A percentile compares a stretch with the other conserved stretches of the same genome.
Evolutionary conservation across 306 rosid species (phyloP).

Genomic region (Nissolia schottii): DNA sequence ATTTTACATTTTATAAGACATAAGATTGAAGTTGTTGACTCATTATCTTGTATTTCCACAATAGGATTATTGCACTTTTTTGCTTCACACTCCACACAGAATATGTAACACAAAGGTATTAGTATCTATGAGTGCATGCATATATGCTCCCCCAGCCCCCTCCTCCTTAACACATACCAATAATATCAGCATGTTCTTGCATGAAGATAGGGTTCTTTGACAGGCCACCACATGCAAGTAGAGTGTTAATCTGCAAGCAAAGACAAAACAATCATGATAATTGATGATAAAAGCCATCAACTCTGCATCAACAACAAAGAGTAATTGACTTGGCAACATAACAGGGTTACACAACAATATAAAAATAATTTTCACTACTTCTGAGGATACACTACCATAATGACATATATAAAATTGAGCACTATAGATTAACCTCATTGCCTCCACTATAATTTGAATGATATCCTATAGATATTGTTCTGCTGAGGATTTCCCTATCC

Average conservation of each 20-base stretch:
- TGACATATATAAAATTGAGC: not conserved
- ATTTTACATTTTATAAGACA: not conserved
- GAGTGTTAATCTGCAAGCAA: conserved; percentile 68
- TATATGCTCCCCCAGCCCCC: not conserved
- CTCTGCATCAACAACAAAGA: conserved; percentile 5
- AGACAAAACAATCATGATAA: conserved; percentile 10
- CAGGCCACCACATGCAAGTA: conserved; percentile 96
- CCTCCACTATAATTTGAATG: not conserved
- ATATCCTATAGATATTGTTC: not conserved
- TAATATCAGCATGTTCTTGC: conserved; percentile 93
- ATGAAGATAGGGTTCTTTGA: conserved; percentile 74
- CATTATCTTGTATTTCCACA: not conserved
- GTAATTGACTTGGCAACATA: not conserved
- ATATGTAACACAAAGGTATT: conserved; percentile 1
- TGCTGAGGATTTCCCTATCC: not conserved
- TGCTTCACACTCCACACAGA: not conserved
- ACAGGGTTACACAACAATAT: not conserved
- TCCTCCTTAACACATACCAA: conserved; percentile 44
- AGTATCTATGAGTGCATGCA: not conserved
- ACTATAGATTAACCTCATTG: not conserved
- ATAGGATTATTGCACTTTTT: not conserved
- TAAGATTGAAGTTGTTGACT: not conserved
- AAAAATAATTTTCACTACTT: not conserved
- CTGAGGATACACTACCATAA: not conserved
- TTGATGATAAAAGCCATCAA: conserved; percentile 1